A percentile compares a stretch with the other conserved stretches of the same genome.
These are phyloP conservation scores for Stephanodiscus triporus DNA, from an alignment of 108 stramenopile genomes.

Conservation along the genomic window DNA sequence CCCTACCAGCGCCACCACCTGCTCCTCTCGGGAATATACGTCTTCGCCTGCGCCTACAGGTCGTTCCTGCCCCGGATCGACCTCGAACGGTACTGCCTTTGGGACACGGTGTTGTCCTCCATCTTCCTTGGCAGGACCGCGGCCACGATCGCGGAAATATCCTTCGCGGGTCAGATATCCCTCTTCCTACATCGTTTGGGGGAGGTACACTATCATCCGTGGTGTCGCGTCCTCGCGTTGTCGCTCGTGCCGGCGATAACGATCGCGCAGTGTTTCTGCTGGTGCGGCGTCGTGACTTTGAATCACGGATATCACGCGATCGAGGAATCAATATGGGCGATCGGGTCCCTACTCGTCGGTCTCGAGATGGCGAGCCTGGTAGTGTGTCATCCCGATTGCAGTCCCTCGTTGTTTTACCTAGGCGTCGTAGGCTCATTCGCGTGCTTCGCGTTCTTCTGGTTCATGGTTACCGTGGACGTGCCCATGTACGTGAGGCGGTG, in stretches of 20 bases:
- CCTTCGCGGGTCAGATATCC: conserved; percentile 20
- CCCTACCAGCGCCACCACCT: conserved; percentile 39
- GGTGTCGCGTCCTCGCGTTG: conserved; percentile 1
- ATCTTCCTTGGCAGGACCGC: conserved; percentile 42
- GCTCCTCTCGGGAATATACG: conserved; percentile 42
- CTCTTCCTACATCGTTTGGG: conserved; percentile 37
- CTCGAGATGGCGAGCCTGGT: conserved; percentile 21
- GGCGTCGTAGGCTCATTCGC: conserved; percentile 17
- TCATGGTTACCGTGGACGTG: conserved; percentile 49
- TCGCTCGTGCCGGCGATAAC: conserved; percentile 29
- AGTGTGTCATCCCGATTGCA: conserved; percentile 15
- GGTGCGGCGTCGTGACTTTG: conserved; percentile 40
- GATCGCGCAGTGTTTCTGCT: conserved; percentile 45
- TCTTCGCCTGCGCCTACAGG: conserved; percentile 44
- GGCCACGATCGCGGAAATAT: conserved; percentile 44
- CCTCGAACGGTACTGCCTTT: conserved; percentile 47
- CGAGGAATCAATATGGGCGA: conserved; percentile 51
- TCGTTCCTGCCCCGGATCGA: conserved; percentile 51
- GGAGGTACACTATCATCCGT: conserved; percentile 32
- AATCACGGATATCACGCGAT: conserved; percentile 53
- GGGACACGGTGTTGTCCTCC: conserved; percentile 39
- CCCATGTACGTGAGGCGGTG: conserved; percentile 51
- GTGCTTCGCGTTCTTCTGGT: conserved; percentile 24
- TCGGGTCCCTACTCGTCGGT: conserved; percentile 13
- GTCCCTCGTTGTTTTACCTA: not conserved